Evolutionary conservation across 2,329 filamentous ascomycete genomes (phyloP), one percentile per base, ranked within the genome.

Genomic region (Coniochaeta sp.): DNA sequence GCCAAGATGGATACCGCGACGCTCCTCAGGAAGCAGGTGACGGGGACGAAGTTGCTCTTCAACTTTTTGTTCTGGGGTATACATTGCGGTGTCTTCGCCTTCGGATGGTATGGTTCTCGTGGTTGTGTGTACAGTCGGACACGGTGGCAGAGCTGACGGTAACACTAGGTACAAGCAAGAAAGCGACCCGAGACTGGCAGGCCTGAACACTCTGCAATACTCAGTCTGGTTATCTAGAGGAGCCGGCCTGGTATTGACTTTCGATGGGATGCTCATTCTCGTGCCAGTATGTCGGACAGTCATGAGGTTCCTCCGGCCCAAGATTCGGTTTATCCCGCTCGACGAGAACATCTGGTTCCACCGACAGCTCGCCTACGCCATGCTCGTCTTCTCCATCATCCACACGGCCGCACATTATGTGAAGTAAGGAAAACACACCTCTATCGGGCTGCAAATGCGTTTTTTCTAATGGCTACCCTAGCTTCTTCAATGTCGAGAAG

Each of bases 331-430:
- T 79, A 72, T 98, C 14, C 95, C 95, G 6, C 82, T 99, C n/a
- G 95, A 99, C 70, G 95, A 99, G 77, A 96, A 92, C 62, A 83
- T 93, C 66, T 99, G 92, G 92, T 96, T 99, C 75, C 95, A 99
- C 78, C 84, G 93, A 65, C 95, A 99, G 74, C 84, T 96, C 50
- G 93, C 95, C 19, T 99, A 99, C 72, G 81, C 91, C 1, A 79
- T 98, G 77, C 80, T 98, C 3, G 71, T 96, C 60, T 99, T 93
- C 74, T 90, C 88, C 31, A 82, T 87, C 57, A 74, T 91, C 31
- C 95, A 99, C 73, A 89, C 88, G 1, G 71, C 81, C 16, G 86
- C 86, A 58, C 95, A 99, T 76, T 99, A 99, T 69, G 91, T 98
- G 79, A 99, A 99, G 88, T 91, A 81, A 73, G 14, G 8, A 14